Percentiles rank a stretch among this genome's conserved stretches.
These are phyloP conservation scores for Chytriomyces hyalinus DNA, from an alignment of 192 early-diverging fungal genomes.

Conservation along the genomic window DNA sequence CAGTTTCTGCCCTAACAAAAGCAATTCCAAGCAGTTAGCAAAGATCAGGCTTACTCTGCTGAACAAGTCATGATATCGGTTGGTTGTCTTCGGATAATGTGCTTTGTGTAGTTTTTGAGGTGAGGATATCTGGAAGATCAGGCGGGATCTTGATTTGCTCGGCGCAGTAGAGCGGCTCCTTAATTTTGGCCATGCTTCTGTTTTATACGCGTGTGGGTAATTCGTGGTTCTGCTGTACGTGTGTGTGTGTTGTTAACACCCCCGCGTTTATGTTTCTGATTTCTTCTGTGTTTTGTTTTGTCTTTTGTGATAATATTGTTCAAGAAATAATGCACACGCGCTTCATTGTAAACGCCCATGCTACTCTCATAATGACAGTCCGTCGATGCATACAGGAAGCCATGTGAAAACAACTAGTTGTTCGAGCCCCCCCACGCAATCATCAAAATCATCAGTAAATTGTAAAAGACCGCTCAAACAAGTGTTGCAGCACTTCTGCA, in stretches of 20 bases:
- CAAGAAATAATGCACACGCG: no score
- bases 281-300: no score
- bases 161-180: constrained; percentile 53
- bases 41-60: constrained; percentile 44
- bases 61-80: constrained; percentile 50
- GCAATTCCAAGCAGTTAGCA: background rate
- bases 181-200: constrained; percentile 15
- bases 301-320: no score
- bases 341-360: no score
- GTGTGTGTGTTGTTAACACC: no score
- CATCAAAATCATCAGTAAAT: constrained; percentile 40
- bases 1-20: background rate
- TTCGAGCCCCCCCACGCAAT: background rate
- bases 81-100: constrained; percentile 55
- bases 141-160: constrained; percentile 62
- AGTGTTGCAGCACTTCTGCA: constrained; percentile 63
- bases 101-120: constrained; percentile 60
- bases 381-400: background rate
- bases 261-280: no score
- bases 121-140: constrained; percentile 60
- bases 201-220: no score
- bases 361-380: background rate
- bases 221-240: no score
- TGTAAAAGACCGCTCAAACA: constrained; percentile 65
- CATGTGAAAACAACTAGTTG: background rate